Evolutionary conservation across 768 basidiomycete genomes (phyloP), one percentile per base, ranked within the genome.

Genomic region (Lepiota venenata): DNA sequence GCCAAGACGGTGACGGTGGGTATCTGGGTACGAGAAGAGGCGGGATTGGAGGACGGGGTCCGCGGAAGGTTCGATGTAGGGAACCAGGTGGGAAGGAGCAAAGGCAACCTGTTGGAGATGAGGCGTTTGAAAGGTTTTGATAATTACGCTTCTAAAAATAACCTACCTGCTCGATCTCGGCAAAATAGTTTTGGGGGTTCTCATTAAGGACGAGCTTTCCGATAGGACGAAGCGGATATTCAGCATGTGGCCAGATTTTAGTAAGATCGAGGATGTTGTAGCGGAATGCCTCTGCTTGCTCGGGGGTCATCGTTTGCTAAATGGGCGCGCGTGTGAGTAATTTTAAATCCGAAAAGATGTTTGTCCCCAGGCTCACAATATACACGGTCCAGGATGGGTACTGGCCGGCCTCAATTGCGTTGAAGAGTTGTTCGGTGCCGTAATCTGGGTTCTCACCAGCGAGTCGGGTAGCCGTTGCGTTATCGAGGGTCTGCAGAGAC

Each of bases 31-130:
- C 3, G 92, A 91, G 84, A 97, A 98, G 45, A 97, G 81, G 51
- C 95, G 91, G 18, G 90, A 88, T 67, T 98, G 94, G 59, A 98
- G 79, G 61, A 98, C 91, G 20, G 95, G 95, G 71, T 98, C 95
- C 18, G 86, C 82, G 3, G 90, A 87, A 38, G 93, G 81, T 75
- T 97, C 95, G 60, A 94, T 82, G 71, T 93, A 95, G 1, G 90
- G 91, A 9, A 96, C 69, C 46, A 84, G 73, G 70, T 98, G 95
- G 0, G 91, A 88, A 0, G 95, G 95, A 16, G 92, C 82, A 78
- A 92, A 95, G 2, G 93, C 93, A 56, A 73, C 76, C 53, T 55
- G 48, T 42, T 6, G 22, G 22, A 10, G 27, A 44, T 14, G 22
- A 18, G 9, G 32, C 14, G 80, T 87, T 55, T 29, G 36, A 56